A percentile compares a stretch with the other conserved stretches of the same genome.
phyloP scores from a whole-genome alignment of 202 grass and related monocot species.

The Panicum virgatum region DNA sequence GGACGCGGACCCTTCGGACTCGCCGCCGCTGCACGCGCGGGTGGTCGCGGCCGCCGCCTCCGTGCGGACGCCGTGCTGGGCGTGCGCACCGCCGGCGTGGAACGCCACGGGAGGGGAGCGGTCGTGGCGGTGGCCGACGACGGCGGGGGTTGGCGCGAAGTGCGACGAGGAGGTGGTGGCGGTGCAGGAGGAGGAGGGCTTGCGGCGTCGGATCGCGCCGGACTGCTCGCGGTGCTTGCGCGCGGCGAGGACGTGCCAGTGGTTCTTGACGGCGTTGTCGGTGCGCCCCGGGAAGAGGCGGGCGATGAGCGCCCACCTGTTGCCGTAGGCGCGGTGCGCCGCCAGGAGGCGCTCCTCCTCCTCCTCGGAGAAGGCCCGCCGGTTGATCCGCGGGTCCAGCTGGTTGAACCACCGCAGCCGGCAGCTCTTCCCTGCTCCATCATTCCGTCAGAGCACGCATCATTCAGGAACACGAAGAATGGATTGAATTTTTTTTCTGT shows the following conservation, averaged over 20 bases:
- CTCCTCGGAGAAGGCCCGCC: slow-evolving; percentile 67
- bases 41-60: neutral
- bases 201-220: slow-evolving; percentile 45
- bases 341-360: slow-evolving; percentile 84
- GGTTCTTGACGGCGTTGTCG: slow-evolving; percentile 98
- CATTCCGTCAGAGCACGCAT: neutral
- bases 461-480: neutral
- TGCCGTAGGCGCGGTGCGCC: slow-evolving; percentile 78
- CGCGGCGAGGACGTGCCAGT: slow-evolving; percentile 96
- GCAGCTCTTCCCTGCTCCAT: slow-evolving; percentile 84
- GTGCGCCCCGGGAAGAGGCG: slow-evolving; percentile 87
- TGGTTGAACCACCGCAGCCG: slow-evolving; percentile 97
- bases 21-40: slow-evolving; percentile 58
- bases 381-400: slow-evolving; percentile 87
- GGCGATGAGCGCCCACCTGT: slow-evolving; percentile 91
- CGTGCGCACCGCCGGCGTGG: neutral
- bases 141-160: neutral
- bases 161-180: neutral
- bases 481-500: too few relatives aligned
- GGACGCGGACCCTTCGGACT: slow-evolving; percentile 74
- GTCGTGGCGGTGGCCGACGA: neutral
- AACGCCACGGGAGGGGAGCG: neutral
- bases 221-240: slow-evolving; percentile 65
- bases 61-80: neutral
- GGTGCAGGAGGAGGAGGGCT: slow-evolving; percentile 1